Evolutionary conservation across 495 filamentous ascomycete species (phyloP), one percentile per base, ranked within the genome.

Genomic region (Penicillium desertorum): DNA sequence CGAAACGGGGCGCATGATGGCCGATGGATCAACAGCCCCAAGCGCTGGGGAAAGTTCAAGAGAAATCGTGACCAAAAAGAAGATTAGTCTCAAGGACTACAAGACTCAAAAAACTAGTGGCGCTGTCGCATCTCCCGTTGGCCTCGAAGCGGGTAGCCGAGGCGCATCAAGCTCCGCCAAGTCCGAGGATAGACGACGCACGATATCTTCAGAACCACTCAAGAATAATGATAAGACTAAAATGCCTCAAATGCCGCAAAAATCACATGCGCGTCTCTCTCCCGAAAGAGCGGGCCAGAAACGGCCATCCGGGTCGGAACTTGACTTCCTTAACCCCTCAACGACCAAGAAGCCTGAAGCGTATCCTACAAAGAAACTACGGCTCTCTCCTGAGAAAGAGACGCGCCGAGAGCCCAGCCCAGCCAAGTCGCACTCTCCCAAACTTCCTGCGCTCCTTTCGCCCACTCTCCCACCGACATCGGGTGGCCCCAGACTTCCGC

Each of bases 61-160:
- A 59, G 66, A 69, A 27, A 49, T 43, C 2, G 57, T 57, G 49
- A 45, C 57, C n/a, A 80, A 72, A 62, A 81, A 79, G 65, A 81
- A 80, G 59, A 81, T 81, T 46, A 80, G 68, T 43, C 56, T 83
- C 17, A 75, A 69, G 37, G 76, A 81, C 49, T 83, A 81, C 65
- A 80, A 77, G 60, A 72, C 69, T 44, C 78, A 78, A 56, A 71
- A 71, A 51, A 77, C 66, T 32, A 66, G 55, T 29, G 69, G 69
- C 17, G 19, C 63, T 16, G 62, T 60, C 4, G 44, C 62, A 23
- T 67, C 66, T 19, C 60, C 64, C 8, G 34, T 62, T 25, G 54
- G 49, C 27, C 66, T 66, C 48, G 70, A 71, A 48, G 37, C 45
- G 45, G 25, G 46, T 36, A 56, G 34, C 41, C 63, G 67, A 43